A percentile compares a stretch with the other conserved stretches of the same genome.
These are phyloP conservation scores for Tetrahymena borealis DNA, from an alignment of 73 alveolate genomes.

Conservation along the genomic window DNA sequence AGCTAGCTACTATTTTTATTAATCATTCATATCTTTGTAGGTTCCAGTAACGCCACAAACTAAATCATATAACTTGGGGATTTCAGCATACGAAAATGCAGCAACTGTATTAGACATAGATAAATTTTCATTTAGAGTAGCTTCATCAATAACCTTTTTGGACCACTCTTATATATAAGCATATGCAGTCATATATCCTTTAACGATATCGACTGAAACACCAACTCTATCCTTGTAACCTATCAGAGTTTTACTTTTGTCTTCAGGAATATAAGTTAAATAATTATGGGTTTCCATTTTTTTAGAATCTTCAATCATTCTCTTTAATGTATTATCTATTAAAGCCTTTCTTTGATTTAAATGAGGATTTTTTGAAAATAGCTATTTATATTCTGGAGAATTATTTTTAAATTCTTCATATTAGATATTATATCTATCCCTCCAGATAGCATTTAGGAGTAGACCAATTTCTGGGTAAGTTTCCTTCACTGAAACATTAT, in stretches of 20 bases:
- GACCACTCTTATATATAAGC: neutral
- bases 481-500: neutral
- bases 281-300: too few species aligned
- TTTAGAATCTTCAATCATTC: neutral
- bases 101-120: neutral
- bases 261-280: neutral
- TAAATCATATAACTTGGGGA: neutral
- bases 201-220: neutral
- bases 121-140: neutral
- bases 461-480: neutral
- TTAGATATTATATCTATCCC: neutral
- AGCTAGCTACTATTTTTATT: neutral
- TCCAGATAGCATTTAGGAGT: neutral
- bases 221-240: neutral
- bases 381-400: too few species aligned
- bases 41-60: constrained; percentile 5
- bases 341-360: too few species aligned
- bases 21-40: neutral
- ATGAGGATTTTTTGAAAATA: too few species aligned
- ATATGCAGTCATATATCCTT: neutral
- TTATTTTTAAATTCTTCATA: too few species aligned
- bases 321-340: too few species aligned
- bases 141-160: neutral
- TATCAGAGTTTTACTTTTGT: neutral
- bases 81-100: neutral